phyloP scores from a whole-genome alignment of 176 grass and related monocot species.

The Bolboschoenus planiculmis region DNA sequence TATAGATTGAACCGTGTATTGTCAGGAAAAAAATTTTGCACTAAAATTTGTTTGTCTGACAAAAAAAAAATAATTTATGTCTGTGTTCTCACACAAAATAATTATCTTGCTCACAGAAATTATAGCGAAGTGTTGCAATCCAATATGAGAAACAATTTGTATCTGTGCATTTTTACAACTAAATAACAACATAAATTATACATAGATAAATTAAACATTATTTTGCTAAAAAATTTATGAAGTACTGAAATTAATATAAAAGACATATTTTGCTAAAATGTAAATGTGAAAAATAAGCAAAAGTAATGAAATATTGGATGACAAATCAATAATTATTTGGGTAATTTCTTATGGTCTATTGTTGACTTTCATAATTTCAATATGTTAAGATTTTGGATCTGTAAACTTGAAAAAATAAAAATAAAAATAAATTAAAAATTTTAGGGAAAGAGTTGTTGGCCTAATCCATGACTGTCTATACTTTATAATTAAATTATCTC shows the following conservation, averaged over 20 bases:
- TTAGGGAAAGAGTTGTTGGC: slow-evolving; percentile 15
- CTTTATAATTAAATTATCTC: neutral
- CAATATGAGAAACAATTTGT: neutral
- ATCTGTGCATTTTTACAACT: too few relatives aligned
- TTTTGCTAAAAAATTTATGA: neutral
- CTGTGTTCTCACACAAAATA: too few relatives aligned
- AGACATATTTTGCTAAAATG: neutral
- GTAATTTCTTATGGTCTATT: neutral
- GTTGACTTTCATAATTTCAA: slow-evolving; percentile 14
- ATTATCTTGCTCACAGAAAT: neutral
- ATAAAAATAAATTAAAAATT: neutral
- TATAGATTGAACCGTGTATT: too few relatives aligned
- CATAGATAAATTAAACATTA: too few relatives aligned
- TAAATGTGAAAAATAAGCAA: neutral
- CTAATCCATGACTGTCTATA: slow-evolving; percentile 3
- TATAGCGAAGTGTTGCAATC: neutral
- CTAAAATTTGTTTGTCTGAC: too few relatives aligned
- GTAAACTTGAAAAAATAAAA: neutral
- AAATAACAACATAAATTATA: too few relatives aligned
- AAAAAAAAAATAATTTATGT: too few relatives aligned
- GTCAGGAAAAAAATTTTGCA: too few relatives aligned
- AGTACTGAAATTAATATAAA: neutral
- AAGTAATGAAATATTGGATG: neutral
- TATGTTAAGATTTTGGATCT: slow-evolving; percentile 6
- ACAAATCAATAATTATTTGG: neutral